phyloP scores from a whole-genome alignment of 495 filamentous ascomycete species.

The Ramalina peruviana region DNA sequence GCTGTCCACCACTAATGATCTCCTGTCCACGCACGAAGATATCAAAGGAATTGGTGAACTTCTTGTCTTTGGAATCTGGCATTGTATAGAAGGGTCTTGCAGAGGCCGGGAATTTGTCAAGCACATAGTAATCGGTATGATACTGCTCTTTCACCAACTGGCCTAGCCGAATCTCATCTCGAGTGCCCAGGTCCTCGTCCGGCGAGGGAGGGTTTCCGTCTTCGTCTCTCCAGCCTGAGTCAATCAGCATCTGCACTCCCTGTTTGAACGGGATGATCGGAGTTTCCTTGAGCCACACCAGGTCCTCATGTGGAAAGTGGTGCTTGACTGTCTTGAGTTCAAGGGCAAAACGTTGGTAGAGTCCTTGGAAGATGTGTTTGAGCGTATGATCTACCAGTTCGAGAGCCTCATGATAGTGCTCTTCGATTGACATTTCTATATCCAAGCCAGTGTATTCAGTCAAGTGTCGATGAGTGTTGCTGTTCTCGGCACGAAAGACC shows the following conservation, averaged over 20 bases:
- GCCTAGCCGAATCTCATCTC: slow-evolving; percentile 79
- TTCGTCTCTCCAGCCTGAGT: slow-evolving; percentile 66
- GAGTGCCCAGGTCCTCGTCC: slow-evolving; percentile 67
- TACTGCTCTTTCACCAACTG: slow-evolving; percentile 73
- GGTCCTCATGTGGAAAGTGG: slow-evolving; percentile 51
- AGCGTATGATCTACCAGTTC: slow-evolving; percentile 63
- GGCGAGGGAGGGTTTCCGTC: slow-evolving; percentile 53
- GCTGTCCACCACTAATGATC: slow-evolving; percentile 81
- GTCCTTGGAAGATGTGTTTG: slow-evolving; percentile 65
- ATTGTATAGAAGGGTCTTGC: slow-evolving; percentile 92
- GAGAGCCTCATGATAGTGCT: slow-evolving; percentile 77
- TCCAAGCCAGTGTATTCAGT: slow-evolving; percentile 94
- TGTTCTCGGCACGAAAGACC: slow-evolving; percentile 90
- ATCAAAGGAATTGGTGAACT: slow-evolving; percentile 82
- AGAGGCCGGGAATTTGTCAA: slow-evolving; percentile 81
- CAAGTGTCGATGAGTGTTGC: slow-evolving; percentile 86
- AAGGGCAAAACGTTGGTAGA: slow-evolving; percentile 49
- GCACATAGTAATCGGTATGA: slow-evolving; percentile 80
- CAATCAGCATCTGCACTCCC: slow-evolving; percentile 64
- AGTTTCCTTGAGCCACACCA: slow-evolving; percentile 71
- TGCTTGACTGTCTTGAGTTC: slow-evolving; percentile 54
- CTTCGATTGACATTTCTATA: slow-evolving; percentile 88
- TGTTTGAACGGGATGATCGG: slow-evolving; percentile 70
- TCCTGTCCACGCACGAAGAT: slow-evolving; percentile 92
- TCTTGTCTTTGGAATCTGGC: slow-evolving; percentile 60